Conservation (phyloP, 2,329 filamentous ascomycete genomes). For the Chrysoporthe cubensis region DNA sequence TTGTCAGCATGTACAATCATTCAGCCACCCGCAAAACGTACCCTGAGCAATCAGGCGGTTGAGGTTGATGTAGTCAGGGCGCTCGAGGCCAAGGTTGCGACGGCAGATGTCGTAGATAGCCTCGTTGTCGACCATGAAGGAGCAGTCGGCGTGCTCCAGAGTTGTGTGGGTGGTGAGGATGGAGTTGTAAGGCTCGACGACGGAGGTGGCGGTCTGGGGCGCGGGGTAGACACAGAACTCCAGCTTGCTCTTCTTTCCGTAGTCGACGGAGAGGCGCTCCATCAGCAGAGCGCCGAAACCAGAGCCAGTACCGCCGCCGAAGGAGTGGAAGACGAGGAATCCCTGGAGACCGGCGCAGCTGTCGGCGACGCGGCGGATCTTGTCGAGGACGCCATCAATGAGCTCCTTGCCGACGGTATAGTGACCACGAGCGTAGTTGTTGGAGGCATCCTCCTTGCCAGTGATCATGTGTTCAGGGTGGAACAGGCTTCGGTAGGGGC, state of each 20-base stretch:
- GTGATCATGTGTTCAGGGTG: slow-evolving; percentile 99
- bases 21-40: slow-evolving; percentile 45
- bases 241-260: slow-evolving; percentile 99
- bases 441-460: slow-evolving; percentile 99
- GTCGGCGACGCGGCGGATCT: slow-evolving; percentile 95
- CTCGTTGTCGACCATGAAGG: slow-evolving; percentile 99
- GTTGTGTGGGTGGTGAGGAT: slow-evolving; percentile 99
- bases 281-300: slow-evolving; percentile 98
- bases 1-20: slow-evolving; percentile 35
- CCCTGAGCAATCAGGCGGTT: slow-evolving; percentile 98
- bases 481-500: slow-evolving; percentile 94
- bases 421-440: slow-evolving; percentile 99
- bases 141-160: slow-evolving; percentile 98
- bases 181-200: slow-evolving; percentile 99
- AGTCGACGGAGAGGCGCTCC: slow-evolving; percentile 98
- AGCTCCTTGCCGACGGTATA: slow-evolving; percentile 99
- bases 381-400: slow-evolving; percentile 96
- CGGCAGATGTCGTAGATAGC: slow-evolving; percentile 99
- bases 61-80: slow-evolving; percentile 97
- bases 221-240: slow-evolving; percentile 99
- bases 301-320: slow-evolving; percentile 97
- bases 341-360: slow-evolving; percentile 98
- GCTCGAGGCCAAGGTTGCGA: slow-evolving; percentile 94
- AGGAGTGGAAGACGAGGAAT: slow-evolving; percentile 99
- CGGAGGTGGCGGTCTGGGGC: slow-evolving; percentile 93